Conservation (phyloP, 345 rosid genomes). For the Firmiana major region DNA sequence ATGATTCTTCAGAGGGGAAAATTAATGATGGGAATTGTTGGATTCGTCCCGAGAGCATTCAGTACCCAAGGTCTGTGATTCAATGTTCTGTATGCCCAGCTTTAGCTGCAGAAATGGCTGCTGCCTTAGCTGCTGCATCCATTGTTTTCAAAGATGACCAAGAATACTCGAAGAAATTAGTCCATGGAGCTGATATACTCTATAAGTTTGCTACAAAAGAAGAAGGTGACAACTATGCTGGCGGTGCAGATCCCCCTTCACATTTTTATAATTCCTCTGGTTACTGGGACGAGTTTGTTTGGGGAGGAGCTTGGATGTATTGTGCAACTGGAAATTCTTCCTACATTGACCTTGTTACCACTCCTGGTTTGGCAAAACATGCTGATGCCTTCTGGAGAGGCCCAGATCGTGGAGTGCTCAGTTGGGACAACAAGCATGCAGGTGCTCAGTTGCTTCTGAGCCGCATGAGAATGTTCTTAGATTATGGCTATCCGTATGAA, state of each 20-base stretch:
- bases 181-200: constrained; percentile 77
- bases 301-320: constrained; percentile 97
- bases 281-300: constrained; percentile 94
- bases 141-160: constrained; percentile 90
- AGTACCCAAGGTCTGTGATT: constrained; percentile 59
- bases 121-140: constrained; percentile 86
- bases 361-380: constrained; percentile 70
- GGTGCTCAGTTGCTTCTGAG: constrained; percentile 72
- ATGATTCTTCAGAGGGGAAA: constrained; percentile 68
- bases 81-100: constrained; percentile 74
- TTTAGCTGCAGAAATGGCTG: constrained; percentile 98
- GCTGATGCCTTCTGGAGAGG: constrained; percentile 95
- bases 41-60: constrained; percentile 97
- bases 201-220: constrained; percentile 63
- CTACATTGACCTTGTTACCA: constrained; percentile 74
- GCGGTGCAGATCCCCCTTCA: constrained; percentile 47
- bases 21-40: constrained; percentile 83
- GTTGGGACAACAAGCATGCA: constrained; percentile 98
- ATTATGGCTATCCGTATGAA: constrained; percentile 90
- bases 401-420: constrained; percentile 69
- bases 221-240: constrained; percentile 74
- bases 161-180: constrained; percentile 83
- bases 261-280: constrained; percentile 72
- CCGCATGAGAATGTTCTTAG: constrained; percentile 60
- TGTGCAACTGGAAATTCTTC: constrained; percentile 81